Evolutionary conservation across 257 asterid genomes (phyloP).

Genomic region (Solanum medicagineum): DNA sequence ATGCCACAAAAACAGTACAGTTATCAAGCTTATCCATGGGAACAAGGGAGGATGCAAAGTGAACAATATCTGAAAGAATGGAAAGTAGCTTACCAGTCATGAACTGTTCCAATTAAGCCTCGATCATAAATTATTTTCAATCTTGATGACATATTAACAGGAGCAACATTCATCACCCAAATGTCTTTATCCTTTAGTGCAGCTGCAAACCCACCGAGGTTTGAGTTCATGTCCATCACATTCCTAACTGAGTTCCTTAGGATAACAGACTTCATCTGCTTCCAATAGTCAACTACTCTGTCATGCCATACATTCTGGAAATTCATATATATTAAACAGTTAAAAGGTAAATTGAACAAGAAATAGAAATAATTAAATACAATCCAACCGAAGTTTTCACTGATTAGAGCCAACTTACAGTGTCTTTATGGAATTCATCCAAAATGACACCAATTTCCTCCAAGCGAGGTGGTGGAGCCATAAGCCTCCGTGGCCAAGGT

Average conservation of each 20-base stretch:
- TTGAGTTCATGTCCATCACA: slow-evolving; percentile 92
- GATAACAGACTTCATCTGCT: slow-evolving; percentile 61
- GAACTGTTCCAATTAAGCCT: slow-evolving; percentile 87
- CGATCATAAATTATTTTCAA: slow-evolving; percentile 78
- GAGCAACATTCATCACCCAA: slow-evolving; percentile 98
- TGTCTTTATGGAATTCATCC: slow-evolving; percentile 46
- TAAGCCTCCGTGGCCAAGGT: slow-evolving; percentile 91
- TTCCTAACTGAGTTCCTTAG: slow-evolving; percentile 60
- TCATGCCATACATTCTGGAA: slow-evolving; percentile 63
- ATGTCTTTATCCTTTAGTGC: slow-evolving; percentile 74
- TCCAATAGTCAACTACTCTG: slow-evolving; percentile 77
- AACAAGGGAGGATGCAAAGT: neutral
- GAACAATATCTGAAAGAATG: neutral
- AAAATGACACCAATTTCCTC: slow-evolving; percentile 47
- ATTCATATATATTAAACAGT: neutral
- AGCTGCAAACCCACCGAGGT: slow-evolving; percentile 88
- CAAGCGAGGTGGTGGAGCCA: slow-evolving; percentile 63
- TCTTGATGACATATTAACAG: slow-evolving; percentile 46
- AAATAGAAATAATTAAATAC: neutral
- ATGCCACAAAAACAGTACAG: neutral
- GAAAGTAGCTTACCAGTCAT: slow-evolving; percentile 52
- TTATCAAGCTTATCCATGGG: neutral
- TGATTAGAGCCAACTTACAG: slow-evolving; percentile 39
- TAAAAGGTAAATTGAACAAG: neutral
- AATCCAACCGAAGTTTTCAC: neutral